Evolutionary conservation across 306 rosid genomes (phyloP).

Genomic region (Malus sylvestris): DNA sequence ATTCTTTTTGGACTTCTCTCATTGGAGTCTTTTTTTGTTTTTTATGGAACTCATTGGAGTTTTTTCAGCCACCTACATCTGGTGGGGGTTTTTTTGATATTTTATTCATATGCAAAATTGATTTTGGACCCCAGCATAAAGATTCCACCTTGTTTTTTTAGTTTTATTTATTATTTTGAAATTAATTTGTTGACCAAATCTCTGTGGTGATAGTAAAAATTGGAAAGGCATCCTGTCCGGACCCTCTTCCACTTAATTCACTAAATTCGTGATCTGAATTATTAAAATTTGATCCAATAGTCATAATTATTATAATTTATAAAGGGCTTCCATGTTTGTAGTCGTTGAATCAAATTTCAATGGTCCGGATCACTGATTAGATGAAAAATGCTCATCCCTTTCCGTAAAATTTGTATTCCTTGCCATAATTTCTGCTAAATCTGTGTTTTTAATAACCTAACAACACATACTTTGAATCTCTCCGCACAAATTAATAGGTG

Average conservation of each 20-base stretch:
- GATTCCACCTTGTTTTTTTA: neutral
- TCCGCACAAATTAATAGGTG: neutral
- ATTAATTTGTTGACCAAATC: constrained; percentile 6
- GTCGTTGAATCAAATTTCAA: too few relatives aligned
- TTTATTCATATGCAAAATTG: neutral
- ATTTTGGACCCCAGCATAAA: neutral
- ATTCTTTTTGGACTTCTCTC: neutral
- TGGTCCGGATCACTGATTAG: too few relatives aligned
- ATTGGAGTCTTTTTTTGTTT: neutral
- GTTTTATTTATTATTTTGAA: neutral
- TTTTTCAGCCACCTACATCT: neutral
- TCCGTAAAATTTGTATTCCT: neutral
- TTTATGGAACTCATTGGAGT: neutral
- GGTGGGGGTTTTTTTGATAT: neutral
- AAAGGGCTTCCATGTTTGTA: too few relatives aligned
- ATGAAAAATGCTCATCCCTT: too few relatives aligned
- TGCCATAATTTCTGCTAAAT: neutral
- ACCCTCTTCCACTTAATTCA: too few relatives aligned
- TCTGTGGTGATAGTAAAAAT: neutral
- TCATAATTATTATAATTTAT: too few relatives aligned
- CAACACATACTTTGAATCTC: neutral
- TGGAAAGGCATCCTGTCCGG: too few relatives aligned
- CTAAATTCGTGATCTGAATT: too few relatives aligned
- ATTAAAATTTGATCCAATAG: too few relatives aligned
- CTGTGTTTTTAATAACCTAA: neutral